phyloP scores from a whole-genome alignment of 352 stramenopile genomes.

The Phytopythium cucurbitacearum region DNA sequence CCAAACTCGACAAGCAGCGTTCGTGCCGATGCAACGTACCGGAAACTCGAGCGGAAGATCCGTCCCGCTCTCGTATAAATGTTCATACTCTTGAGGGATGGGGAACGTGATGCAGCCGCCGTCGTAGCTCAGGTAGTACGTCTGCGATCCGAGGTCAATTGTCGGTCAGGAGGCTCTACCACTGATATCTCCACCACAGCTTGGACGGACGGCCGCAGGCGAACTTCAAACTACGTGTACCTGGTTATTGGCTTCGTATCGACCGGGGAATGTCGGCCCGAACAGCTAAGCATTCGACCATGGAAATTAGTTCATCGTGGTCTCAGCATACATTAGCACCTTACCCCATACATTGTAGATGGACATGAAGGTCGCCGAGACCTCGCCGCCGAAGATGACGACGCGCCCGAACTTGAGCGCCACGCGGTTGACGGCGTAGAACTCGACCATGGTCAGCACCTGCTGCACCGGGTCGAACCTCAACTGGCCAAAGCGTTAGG shows the following conservation, averaged over 20 bases:
- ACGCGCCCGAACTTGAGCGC: slow-evolving; percentile 79
- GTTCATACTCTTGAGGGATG: slow-evolving; percentile 64
- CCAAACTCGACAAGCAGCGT: too few species aligned
- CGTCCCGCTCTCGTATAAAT: slow-evolving; percentile 73
- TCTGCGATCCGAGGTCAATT: slow-evolving; percentile 18
- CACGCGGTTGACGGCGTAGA: slow-evolving; percentile 76
- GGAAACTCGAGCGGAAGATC: slow-evolving; percentile 81
- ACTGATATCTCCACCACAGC: too few species aligned
- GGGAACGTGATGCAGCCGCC: slow-evolving; percentile 72
- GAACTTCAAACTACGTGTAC: slow-evolving; percentile 12
- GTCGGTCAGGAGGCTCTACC: too few species aligned
- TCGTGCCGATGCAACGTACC: slow-evolving; percentile 17
- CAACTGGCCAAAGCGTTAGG: slow-evolving; percentile 25
- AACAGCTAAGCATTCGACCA: slow-evolving; percentile 43
- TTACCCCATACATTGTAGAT: slow-evolving; percentile 70
- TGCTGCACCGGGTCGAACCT: slow-evolving; percentile 65
- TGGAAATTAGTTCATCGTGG: background rate
- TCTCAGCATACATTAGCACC: background rate
- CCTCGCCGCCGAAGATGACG: slow-evolving; percentile 76
- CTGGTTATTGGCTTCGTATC: slow-evolving; percentile 61
- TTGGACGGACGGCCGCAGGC: too few species aligned
- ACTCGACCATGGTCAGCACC: slow-evolving; percentile 66
- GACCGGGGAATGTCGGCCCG: slow-evolving; percentile 77
- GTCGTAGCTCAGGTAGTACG: slow-evolving; percentile 70
- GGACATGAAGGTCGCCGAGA: slow-evolving; percentile 82